These are phyloP conservation scores for Sphaerulina vaccinii DNA, from an alignment of 2,329 filamentous ascomycete species.

Conservation along the genomic window DNA sequence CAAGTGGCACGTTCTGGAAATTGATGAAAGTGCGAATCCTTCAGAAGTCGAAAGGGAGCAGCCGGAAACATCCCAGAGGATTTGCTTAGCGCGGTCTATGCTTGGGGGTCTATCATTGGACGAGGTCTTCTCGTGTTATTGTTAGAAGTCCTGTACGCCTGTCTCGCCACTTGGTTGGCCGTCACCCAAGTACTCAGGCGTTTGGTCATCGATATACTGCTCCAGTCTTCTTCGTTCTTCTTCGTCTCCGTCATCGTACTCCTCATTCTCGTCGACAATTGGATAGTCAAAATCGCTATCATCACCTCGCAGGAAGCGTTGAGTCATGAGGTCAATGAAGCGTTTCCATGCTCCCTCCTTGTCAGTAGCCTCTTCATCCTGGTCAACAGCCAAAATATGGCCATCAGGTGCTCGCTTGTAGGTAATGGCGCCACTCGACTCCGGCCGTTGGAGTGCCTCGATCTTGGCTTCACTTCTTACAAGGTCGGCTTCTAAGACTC, in stretches of 20 bases:
- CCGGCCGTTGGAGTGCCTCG: slow-evolving; percentile 57
- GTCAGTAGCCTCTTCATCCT: slow-evolving; percentile 51
- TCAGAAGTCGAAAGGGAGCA: too few relatives aligned
- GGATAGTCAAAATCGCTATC: slow-evolving; percentile 79
- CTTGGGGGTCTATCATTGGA: too few relatives aligned
- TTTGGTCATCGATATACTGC: slow-evolving; percentile 77
- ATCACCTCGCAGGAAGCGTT: slow-evolving; percentile 71
- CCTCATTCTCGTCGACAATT: slow-evolving; percentile 68
- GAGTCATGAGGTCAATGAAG: slow-evolving; percentile 71
- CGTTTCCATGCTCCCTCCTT: slow-evolving; percentile 66
- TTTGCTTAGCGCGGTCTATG: too few relatives aligned
- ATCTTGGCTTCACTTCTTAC: slow-evolving; percentile 74
- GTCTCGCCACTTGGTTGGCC: slow-evolving; percentile 45
- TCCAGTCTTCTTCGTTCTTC: slow-evolving; percentile 66
- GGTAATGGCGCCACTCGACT: slow-evolving; percentile 51
- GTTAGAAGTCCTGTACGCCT: slow-evolving; percentile 50
- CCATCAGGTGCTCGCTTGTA: slow-evolving; percentile 54
- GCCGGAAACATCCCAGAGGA: too few relatives aligned
- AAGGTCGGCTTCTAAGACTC: slow-evolving; percentile 74
- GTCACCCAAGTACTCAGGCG: slow-evolving; percentile 29
- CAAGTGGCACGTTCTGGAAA: too few relatives aligned
- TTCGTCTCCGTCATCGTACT: slow-evolving; percentile 65
- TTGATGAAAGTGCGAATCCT: too few relatives aligned
- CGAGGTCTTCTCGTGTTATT: too few relatives aligned
- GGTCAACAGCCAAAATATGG: slow-evolving; percentile 58